phyloP scores from a whole-genome alignment of 2,329 filamentous ascomycete species.

The Cladosporium oxysporum region DNA sequence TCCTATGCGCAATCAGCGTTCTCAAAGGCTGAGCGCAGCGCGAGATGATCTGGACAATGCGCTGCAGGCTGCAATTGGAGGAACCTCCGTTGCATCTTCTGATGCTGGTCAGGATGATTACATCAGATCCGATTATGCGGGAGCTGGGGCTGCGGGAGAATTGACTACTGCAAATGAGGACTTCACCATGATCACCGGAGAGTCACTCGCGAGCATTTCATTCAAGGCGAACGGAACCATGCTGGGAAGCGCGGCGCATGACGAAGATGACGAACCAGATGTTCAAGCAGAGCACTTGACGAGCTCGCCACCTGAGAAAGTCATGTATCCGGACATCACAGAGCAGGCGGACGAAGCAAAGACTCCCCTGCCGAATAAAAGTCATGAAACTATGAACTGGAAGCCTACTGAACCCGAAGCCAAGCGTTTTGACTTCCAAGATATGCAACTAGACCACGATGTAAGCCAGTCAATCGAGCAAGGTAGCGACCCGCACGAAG shows the following conservation, averaged over 20 bases:
- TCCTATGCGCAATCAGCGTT: conserved; percentile 21
- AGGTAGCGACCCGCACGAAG: neutral
- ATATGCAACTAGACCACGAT: neutral
- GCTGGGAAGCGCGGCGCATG: neutral
- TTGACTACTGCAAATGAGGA: conserved; percentile 52
- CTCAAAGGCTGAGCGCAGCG: conserved; percentile 32
- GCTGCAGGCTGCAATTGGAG: conserved; percentile 30
- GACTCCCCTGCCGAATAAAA: neutral
- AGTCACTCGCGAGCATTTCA: conserved; percentile 43
- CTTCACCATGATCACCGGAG: conserved; percentile 54
- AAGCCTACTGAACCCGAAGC: conserved; percentile 23
- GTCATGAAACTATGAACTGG: conserved; percentile 33
- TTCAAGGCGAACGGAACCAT: conserved; percentile 28
- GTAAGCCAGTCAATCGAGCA: conserved; percentile 8
- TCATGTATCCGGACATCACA: conserved; percentile 27
- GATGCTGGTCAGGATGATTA: neutral
- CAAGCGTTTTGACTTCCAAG: neutral
- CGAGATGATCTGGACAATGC: conserved; percentile 36
- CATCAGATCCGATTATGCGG: neutral
- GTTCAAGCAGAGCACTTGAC: conserved; percentile 28
- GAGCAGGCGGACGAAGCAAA: conserved; percentile 16
- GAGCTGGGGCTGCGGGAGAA: conserved; percentile 38
- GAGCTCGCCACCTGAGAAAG: conserved; percentile 34
- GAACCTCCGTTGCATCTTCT: neutral
- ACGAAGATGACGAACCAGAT: neutral